These are phyloP conservation scores for Kodamaea neixiangensis DNA, from an alignment of 805 yeast genomes.

Conservation along the genomic window DNA sequence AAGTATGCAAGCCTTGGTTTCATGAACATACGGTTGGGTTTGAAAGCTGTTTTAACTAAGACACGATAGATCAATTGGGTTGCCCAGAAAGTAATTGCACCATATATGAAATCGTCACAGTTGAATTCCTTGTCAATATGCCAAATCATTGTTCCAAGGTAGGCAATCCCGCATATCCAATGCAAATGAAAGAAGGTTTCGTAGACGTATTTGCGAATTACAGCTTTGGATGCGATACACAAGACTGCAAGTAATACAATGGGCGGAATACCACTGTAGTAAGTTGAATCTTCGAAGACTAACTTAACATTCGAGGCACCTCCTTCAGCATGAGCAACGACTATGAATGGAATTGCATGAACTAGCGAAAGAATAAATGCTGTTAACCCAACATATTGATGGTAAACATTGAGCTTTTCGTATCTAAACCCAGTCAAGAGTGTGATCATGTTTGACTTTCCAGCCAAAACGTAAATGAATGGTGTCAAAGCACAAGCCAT, in stretches of 20 bases:
- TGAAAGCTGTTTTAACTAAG: conserved; percentile 45
- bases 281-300: conserved; percentile 22
- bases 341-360: conserved; percentile 52
- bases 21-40: conserved; percentile 42
- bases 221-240: conserved; percentile 43
- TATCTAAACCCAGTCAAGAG: conserved; percentile 56
- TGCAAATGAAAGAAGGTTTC: conserved; percentile 53
- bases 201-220: conserved; percentile 42
- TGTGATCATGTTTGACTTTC: conserved; percentile 53
- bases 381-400: conserved; percentile 48
- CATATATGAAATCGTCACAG: conserved; percentile 47
- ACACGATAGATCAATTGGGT: conserved; percentile 49
- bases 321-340: conserved; percentile 49
- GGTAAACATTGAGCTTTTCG: conserved; percentile 53
- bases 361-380: conserved; percentile 45
- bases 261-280: conserved; percentile 49
- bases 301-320: conserved; percentile 32
- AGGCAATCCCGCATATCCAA: conserved; percentile 54
- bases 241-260: conserved; percentile 43
- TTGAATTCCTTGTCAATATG: conserved; percentile 40
- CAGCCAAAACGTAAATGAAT: conserved; percentile 49
- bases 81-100: conserved; percentile 53
- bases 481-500: conserved; percentile 53
- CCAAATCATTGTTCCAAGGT: conserved; percentile 46
- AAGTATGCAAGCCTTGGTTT: conserved; percentile 38